Base-by-base conservation (phyloP, 148 eudicot species). In the Dysphania ambrosioides region DNA sequence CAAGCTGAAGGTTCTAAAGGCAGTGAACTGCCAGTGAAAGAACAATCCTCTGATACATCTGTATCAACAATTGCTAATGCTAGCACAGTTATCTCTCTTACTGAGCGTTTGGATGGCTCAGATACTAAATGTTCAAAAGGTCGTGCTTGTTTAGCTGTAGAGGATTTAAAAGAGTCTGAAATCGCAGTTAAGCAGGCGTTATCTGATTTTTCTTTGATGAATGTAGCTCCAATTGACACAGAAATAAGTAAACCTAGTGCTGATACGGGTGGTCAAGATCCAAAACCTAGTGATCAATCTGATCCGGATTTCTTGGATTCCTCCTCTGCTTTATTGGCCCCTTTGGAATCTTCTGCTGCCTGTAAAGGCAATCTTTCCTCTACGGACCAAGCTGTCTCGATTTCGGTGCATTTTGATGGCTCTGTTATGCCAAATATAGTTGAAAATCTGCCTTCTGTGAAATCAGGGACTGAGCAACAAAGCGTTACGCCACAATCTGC, bases 1-100 rank as follows among this genome's bases (percentile, higher is more conserved):
- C 68, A 21, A n/a, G 71, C 42, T 71, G 81, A 66, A 64, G 79
- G 78, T 42, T 44, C 63, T n/a, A 69, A 61, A 63, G 70, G 70
- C 68, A 44, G 57, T 35, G 70, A 76, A 29, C 79, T 75, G 29
- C 23, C 80, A 27, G 41, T 38, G 40, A 49, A 66, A 78, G 79
- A 71, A 53, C 69, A 56, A 23, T 66, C 74, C 23, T 72, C 73
- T 4, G 77, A 47, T 67, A 38, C 53, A 49, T 70, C 61, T 71
- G 56, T 42, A 32, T 53, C 75, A 44, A 27, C 78, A 40, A 31
- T 51, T 53, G 23, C 71, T 35, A 58, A 8, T n/a, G 75, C 55
- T 24, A 53, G 74, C 59, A 21, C 72, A 36, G 56, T 30, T 32
- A 62, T 16, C 56, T 21, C 58, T 62, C 4, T 32, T 15, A 65